Base-by-base conservation (phyloP, 1,284 basidiomycete species). In the Vanrija pseudolonga region DNA sequence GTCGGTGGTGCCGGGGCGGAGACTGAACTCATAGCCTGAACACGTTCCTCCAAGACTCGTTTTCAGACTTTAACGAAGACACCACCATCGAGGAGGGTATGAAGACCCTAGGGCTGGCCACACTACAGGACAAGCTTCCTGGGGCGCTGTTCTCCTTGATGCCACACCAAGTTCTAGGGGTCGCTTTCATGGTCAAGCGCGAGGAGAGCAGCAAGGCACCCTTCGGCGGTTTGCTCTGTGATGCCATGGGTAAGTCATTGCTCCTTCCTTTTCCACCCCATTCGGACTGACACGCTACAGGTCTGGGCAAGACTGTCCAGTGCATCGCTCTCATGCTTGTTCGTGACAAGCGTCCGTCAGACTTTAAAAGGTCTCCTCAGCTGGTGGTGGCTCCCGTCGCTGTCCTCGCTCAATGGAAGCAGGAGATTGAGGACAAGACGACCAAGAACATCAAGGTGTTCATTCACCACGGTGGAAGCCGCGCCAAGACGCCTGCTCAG, bases 341-440 rank as follows among this genome's bases (percentile, higher is more conserved):
- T 39, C 61, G 63, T 3, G 73, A 78, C 57, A 32, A 69, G 64
- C 28, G 45, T 48, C 26, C 77, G 70, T 51, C 60, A 48, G 5
- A 67, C 66, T 45, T 62, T 68, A 76, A 74, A 57, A 68, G 44
- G 17, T 50, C 45, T 9, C 60, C 72, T 0, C 78, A 75, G 12
- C 63, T 80, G 1, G 69, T 80, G 45, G 61, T 80, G 20, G 76
- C 76, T 0, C 77, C 77, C 3, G 59, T 78, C 8, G 74, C 77
- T 2, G 64, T 79, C 1, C 57, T 79, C 17, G 48, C 59, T 3
- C 78, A 76, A 65, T 78, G 77, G 77, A 70, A 73, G 50, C 53
- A 55, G 4, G 78, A 80, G 62, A 78, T 80, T 39, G 67, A 72
- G 46, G 60, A 63, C 17, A 77, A 77, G 60, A 73, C 73, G 3